Conservation (phyloP, 2,329 filamentous ascomycete genomes). For the Aphanoascus verrucosus region DNA sequence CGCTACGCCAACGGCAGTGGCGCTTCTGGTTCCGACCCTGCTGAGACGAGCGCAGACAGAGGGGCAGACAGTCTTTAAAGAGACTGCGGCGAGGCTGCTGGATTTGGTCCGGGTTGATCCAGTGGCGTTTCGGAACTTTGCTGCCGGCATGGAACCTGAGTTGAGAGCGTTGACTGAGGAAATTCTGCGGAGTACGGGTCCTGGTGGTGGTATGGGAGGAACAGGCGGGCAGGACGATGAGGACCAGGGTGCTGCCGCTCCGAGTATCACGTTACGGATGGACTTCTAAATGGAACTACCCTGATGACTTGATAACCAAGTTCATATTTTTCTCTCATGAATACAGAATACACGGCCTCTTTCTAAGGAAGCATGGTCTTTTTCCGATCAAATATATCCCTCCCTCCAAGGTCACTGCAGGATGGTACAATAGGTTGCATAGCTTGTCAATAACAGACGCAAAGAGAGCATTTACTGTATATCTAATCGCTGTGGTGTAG, state of each 20-base stretch:
- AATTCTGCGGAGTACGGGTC: conserved; percentile 56
- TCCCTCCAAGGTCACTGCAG: too few relatives aligned
- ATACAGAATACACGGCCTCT: too few relatives aligned
- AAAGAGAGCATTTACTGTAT: too few relatives aligned
- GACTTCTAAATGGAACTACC: conserved; percentile 55
- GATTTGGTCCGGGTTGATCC: conserved; percentile 72
- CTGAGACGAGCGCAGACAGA: conserved; percentile 61
- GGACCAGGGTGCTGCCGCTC: conserved; percentile 42
- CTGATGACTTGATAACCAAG: too few relatives aligned
- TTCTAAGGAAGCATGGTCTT: too few relatives aligned
- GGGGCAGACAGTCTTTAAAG: conserved; percentile 48
- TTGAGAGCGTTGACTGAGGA: conserved; percentile 71
- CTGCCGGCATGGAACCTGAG: conserved; percentile 57
- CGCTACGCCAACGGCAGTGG: conserved; percentile 46
- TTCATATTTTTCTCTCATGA: too few relatives aligned
- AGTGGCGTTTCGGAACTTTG: conserved; percentile 59
- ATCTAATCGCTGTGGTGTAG: too few relatives aligned
- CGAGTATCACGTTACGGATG: conserved; percentile 90
- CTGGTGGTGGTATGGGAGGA: conserved; percentile 31
- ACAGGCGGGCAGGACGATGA: conserved; percentile 19
- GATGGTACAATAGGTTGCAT: too few relatives aligned
- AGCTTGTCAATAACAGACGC: too few relatives aligned
- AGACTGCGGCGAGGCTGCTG: conserved; percentile 65
- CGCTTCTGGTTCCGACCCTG: conserved; percentile 65
- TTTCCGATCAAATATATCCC: too few relatives aligned